phyloP scores from a whole-genome alignment of 139 green algal genomes.

The Chlamydomonas eustigma region DNA sequence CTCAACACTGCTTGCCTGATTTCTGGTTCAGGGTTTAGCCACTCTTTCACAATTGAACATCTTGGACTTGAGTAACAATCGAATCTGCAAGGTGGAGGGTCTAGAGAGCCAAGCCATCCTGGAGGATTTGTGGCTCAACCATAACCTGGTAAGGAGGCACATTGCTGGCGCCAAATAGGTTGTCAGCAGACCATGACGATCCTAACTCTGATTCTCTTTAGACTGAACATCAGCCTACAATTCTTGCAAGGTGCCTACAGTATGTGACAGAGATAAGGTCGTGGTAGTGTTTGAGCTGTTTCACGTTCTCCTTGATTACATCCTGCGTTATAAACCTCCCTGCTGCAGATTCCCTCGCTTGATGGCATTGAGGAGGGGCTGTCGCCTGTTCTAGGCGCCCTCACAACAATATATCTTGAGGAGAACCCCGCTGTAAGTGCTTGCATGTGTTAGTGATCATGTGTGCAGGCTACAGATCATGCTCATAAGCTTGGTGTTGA shows the following conservation, averaged over 20 bases:
- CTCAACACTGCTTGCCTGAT: too few relatives aligned
- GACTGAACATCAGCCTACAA: neutral
- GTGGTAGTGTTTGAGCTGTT: too few relatives aligned
- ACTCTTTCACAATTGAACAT: constrained; percentile 52
- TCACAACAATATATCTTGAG: constrained; percentile 83
- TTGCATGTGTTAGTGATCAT: neutral
- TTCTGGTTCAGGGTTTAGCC: constrained; percentile 14
- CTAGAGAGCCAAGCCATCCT: constrained; percentile 30
- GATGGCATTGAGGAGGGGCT: constrained; percentile 52
- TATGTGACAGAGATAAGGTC: too few relatives aligned
- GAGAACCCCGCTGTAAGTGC: constrained; percentile 63
- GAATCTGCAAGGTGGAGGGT: constrained; percentile 30
- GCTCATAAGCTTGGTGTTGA: neutral
- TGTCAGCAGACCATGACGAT: neutral
- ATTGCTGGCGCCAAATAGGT: neutral
- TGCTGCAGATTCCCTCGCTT: constrained; percentile 43
- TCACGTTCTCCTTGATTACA: neutral
- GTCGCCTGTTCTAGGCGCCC: constrained; percentile 21
- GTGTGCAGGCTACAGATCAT: neutral
- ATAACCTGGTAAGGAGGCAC: constrained; percentile 75
- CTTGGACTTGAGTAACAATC: constrained; percentile 84
- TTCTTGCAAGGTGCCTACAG: neutral
- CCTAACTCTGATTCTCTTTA: neutral
- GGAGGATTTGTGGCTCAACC: constrained; percentile 92
- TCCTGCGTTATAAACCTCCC: neutral